Evolutionary conservation across 2,329 filamentous ascomycete genomes (phyloP).

Genomic region (Chaetomium sp.): DNA sequence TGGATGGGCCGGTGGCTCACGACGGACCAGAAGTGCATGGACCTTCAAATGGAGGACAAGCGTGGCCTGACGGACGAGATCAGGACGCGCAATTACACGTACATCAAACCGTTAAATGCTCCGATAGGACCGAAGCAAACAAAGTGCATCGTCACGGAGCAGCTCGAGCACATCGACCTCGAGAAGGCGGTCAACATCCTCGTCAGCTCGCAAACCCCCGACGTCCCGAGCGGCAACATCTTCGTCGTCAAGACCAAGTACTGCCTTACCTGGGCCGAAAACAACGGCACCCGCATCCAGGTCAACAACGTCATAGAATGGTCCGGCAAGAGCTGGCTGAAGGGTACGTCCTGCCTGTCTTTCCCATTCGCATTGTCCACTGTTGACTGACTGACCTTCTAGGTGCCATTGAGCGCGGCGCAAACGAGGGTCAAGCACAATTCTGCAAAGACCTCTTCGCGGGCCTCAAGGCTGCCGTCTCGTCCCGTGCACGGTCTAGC

Average conservation of each 20-base stretch:
- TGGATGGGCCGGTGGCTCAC: slow-evolving; percentile 89
- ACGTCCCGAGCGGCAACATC: slow-evolving; percentile 90
- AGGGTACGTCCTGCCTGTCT: slow-evolving; percentile 61
- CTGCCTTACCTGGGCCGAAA: slow-evolving; percentile 88
- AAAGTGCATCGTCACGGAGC: slow-evolving; percentile 87
- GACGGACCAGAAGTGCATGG: slow-evolving; percentile 83
- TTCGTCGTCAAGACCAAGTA: slow-evolving; percentile 94
- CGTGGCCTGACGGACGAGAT: slow-evolving; percentile 75
- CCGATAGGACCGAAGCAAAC: slow-evolving; percentile 91
- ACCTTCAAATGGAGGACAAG: slow-evolving; percentile 85
- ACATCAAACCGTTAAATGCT: slow-evolving; percentile 85
- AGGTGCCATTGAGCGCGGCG: slow-evolving; percentile 96
- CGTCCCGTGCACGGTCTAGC: slow-evolving; percentile 59
- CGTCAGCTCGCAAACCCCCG: slow-evolving; percentile 83
- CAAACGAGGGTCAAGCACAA: slow-evolving; percentile 81
- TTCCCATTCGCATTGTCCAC: not conserved
- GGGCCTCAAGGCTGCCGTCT: slow-evolving; percentile 71
- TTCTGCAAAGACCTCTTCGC: slow-evolving; percentile 82
- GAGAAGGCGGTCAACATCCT: slow-evolving; percentile 85
- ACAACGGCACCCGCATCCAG: slow-evolving; percentile 80
- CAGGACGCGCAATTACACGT: slow-evolving; percentile 74
- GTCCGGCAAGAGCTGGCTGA: slow-evolving; percentile 97
- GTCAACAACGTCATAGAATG: slow-evolving; percentile 93
- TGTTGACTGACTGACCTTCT: slow-evolving; percentile 17
- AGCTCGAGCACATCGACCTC: slow-evolving; percentile 79